phyloP scores from a whole-genome alignment of 1,284 basidiomycete genomes.

The Cystobasidium sp. region DNA sequence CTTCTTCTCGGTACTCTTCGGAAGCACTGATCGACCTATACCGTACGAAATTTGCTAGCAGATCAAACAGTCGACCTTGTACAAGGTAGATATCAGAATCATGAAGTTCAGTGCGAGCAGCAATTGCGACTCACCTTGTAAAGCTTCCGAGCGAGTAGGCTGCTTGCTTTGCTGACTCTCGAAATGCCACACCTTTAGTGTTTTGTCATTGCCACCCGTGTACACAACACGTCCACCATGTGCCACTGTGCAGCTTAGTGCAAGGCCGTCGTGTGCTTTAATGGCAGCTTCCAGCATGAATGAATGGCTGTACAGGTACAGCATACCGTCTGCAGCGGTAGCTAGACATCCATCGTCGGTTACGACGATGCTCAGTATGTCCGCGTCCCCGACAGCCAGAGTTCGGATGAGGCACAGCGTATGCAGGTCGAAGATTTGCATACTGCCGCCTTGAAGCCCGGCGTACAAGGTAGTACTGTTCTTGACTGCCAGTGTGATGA shows the following conservation, averaged over 20 bases:
- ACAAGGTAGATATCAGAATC: not conserved
- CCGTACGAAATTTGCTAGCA: conserved; percentile 82
- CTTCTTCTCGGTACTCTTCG: conserved; percentile 73
- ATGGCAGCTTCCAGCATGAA: conserved; percentile 83
- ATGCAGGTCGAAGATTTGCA: conserved; percentile 89
- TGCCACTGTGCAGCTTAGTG: conserved; percentile 70
- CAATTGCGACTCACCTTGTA: conserved; percentile 48
- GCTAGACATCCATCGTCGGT: conserved; percentile 78
- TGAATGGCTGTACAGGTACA: conserved; percentile 78
- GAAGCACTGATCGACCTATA: conserved; percentile 81
- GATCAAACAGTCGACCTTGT: conserved; percentile 60
- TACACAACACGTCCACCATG: conserved; percentile 20
- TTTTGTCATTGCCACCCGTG: conserved; percentile 55
- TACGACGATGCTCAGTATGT: conserved; percentile 78
- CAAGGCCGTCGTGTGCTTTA: conserved; percentile 76
- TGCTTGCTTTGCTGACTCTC: conserved; percentile 46
- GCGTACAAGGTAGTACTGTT: conserved; percentile 80
- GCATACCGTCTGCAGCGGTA: conserved; percentile 77
- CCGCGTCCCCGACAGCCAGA: conserved; percentile 82
- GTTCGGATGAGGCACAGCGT: conserved; percentile 82
- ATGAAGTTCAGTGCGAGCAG: conserved; percentile 50
- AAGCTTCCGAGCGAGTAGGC: conserved; percentile 49
- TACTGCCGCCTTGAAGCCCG: conserved; percentile 89
- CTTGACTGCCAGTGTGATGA: conserved; percentile 75
- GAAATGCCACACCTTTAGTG: conserved; percentile 56